Evolutionary conservation across 164 flowering plant genomes (phyloP), one percentile per base, ranked within the genome.

Genomic region (Amborella trichopoda): DNA sequence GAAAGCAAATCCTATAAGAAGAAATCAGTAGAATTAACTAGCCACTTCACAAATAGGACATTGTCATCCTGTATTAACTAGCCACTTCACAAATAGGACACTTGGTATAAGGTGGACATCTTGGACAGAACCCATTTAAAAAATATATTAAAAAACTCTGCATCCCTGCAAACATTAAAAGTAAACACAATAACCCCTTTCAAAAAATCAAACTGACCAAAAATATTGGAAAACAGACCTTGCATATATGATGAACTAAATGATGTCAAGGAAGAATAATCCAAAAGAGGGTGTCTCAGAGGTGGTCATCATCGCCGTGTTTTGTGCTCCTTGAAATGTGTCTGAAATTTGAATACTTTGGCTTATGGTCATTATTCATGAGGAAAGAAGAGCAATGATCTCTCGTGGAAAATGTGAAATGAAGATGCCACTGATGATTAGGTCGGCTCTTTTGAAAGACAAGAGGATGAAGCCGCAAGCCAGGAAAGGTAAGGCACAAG

Each of bases 161-260:
- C 66, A 52, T 52, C 67, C 52, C 67, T 56, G 74, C 38, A 51
- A 62, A 70, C 68, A 56, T 80, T 72, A 69, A 54, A 72, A 73
- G n/a, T n/a, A n/a, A n/a, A n/a, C n/a, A n/a, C n/a, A n/a, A n/a
- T n/a, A n/a, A n/a, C n/a, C n/a, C n/a, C n/a, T n/a, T n/a, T n/a
- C n/a, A n/a, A n/a, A n/a, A n/a, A n/a, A n/a, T 65, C 74, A 60
- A 70, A 71, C 57, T 61, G 66, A 70, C 76, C 70, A 74, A 61
- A 49, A 64, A 65, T 75, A 59, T 72, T 71, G 74, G 73, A 6
- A 55, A 68, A 88, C 97, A 80, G 94, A 88, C 97, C 97, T 88
- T 79, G 69, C 46, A 47, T n/a, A n/a, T n/a, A n/a, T 48, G 66
- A 54, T 63, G 88, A 62, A 78, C 61, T 72, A 80, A 77, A 58